Evolutionary conservation across 768 basidiomycete genomes (phyloP).

Genomic region (Podaxis rugospora): DNA sequence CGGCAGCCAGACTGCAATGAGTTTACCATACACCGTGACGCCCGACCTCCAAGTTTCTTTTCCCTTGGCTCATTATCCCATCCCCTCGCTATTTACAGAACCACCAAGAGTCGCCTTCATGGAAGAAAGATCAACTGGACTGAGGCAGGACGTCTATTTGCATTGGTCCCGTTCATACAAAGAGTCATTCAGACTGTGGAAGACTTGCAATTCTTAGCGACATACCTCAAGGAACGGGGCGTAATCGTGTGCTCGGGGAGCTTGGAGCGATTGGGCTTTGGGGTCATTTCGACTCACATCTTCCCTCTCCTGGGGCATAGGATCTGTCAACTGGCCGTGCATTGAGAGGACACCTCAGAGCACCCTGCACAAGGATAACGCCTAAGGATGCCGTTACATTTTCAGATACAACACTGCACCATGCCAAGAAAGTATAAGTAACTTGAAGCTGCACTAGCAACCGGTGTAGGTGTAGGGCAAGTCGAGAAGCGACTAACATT

Average conservation of each 20-base stretch:
- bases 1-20: neutral
- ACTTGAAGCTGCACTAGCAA: too few species aligned
- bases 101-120: neutral
- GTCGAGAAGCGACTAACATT: too few species aligned
- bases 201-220: neutral
- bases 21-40: neutral
- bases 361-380: too few species aligned
- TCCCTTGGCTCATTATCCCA: neutral
- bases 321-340: neutral
- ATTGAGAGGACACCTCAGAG: neutral
- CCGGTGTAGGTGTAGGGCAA: too few species aligned
- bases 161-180: neutral
- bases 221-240: neutral
- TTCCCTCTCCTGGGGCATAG: neutral
- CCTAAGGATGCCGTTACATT: too few species aligned
- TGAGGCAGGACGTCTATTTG: neutral
- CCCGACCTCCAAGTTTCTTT: too few species aligned
- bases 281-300: neutral
- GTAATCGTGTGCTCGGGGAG: neutral
- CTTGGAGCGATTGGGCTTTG: neutral
- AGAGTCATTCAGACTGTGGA: neutral
- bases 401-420: too few species aligned
- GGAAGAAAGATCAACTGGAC: neutral
- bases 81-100: neutral
- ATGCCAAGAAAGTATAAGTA: too few species aligned